Percentiles rank a stretch among this genome's conserved stretches.
Conservation (phyloP, 352 stramenopile genomes). For the Phytopythium cucurbitacearum region DNA sequence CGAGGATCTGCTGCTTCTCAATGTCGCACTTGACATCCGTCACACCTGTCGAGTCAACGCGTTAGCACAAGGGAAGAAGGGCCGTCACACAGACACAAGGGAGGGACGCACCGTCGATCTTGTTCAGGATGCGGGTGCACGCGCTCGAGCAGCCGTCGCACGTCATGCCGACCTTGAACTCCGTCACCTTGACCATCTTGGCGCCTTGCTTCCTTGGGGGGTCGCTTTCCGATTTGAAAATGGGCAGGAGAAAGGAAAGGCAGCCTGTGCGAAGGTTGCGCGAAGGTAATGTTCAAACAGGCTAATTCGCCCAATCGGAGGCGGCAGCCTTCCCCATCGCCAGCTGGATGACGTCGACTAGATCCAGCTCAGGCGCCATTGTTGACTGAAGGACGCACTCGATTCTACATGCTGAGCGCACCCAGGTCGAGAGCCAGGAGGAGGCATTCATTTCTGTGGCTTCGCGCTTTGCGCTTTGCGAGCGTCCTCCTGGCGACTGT, state of each 20-base stretch:
- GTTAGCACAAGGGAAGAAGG: background rate
- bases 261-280: conserved; percentile 1
- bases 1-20: conserved; percentile 84
- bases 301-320: conserved; percentile 5
- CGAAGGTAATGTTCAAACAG: background rate
- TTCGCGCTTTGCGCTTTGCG: too few species aligned
- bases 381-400: conserved; percentile 1
- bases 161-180: conserved; percentile 90
- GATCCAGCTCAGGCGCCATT: background rate
- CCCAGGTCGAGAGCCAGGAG: too few species aligned
- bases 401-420: too few species aligned
- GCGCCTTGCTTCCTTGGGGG: conserved; percentile 6
- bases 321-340: background rate
- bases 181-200: conserved; percentile 61
- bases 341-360: too few species aligned
- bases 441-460: too few species aligned
- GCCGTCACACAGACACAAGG: background rate
- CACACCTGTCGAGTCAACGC: conserved; percentile 43
- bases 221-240: conserved; percentile 19
- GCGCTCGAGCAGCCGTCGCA: conserved; percentile 88
- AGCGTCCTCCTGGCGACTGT: too few species aligned
- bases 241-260: background rate
- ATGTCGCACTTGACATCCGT: conserved; percentile 82
- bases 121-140: conserved; percentile 87
- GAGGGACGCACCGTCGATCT: conserved; percentile 69